Percentiles rank a stretch among this genome's conserved stretches.
These are phyloP conservation scores for Cardiosporidium cionae DNA, from an alignment of 169 alveolate species.

Conservation along the genomic window DNA sequence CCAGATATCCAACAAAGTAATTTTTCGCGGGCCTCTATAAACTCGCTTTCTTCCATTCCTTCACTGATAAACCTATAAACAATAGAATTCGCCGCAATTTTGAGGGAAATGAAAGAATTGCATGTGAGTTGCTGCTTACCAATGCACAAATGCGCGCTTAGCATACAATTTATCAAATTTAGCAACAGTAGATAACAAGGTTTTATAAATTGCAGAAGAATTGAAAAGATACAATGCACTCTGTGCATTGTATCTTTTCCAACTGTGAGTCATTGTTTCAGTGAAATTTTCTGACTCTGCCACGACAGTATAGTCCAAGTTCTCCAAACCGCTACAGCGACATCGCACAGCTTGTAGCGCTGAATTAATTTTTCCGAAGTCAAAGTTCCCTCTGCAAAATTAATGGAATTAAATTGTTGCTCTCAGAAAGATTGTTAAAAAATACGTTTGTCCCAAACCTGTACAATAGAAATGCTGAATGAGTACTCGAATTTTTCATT, in stretches of 20 bases:
- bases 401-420: too few relatives aligned
- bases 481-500: too few relatives aligned
- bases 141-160: constrained; percentile 98
- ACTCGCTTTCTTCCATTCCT: constrained; percentile 99
- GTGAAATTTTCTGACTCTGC: neutral
- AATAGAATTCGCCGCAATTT: neutral
- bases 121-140: constrained; percentile 57
- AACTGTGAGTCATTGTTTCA: neutral
- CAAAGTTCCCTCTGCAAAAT: too few relatives aligned
- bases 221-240: constrained; percentile 95
- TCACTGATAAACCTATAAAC: constrained; percentile 85
- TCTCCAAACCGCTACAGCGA: constrained; percentile 98
- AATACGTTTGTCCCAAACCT: too few relatives aligned
- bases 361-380: too few relatives aligned
- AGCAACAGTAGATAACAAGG: constrained; percentile 91
- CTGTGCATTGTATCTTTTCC: constrained; percentile 67
- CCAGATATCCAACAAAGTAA: too few relatives aligned
- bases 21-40: constrained; percentile 98
- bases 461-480: too few relatives aligned
- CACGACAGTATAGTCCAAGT: constrained; percentile 36
- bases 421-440: constrained; percentile 98
- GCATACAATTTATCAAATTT: constrained; percentile 96
- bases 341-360: constrained; percentile 99
- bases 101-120: too few relatives aligned
- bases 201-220: constrained; percentile 98